A percentile compares a stretch with the other conserved stretches of the same genome.
phyloP scores from a whole-genome alignment of 2,329 filamentous ascomycete species.

The Myriosclerotinia curreyana region DNA sequence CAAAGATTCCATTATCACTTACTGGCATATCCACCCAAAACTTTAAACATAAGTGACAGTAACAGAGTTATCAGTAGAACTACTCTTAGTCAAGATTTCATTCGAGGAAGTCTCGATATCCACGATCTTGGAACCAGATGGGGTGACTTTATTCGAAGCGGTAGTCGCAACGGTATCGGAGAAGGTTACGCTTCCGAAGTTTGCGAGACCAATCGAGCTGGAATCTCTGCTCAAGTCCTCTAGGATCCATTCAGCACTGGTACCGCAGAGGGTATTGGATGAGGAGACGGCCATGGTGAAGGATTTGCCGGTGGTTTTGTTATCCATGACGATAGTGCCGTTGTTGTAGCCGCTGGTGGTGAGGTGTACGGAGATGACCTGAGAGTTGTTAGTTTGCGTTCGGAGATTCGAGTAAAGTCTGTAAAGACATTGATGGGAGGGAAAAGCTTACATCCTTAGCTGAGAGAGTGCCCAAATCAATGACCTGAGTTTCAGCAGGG shows the following conservation, averaged over 20 bases:
- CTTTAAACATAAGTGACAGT: slow-evolving; percentile 7
- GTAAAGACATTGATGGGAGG: no score
- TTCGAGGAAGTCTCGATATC: slow-evolving; percentile 1
- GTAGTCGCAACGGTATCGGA: slow-evolving; percentile 30
- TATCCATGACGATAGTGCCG: slow-evolving; percentile 46
- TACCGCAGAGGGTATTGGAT: slow-evolving; percentile 39
- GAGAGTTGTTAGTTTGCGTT: slow-evolving; percentile 28
- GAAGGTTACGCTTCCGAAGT: slow-evolving; percentile 48
- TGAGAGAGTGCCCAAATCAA: slow-evolving; percentile 43
- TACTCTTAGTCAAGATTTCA: not conserved
- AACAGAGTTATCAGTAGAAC: not conserved
- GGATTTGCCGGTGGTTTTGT: slow-evolving; percentile 45
- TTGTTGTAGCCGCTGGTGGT: not conserved
- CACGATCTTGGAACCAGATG: not conserved
- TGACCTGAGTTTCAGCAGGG: slow-evolving; percentile 53
- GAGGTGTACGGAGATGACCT: slow-evolving; percentile 41
- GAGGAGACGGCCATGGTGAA: slow-evolving; percentile 44
- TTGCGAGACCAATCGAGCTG: slow-evolving; percentile 44
- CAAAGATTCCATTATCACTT: not conserved
- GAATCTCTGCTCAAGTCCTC: slow-evolving; percentile 45
- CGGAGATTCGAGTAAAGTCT: no score
- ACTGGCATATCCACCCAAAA: not conserved
- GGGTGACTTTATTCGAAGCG: not conserved
- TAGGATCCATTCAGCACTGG: slow-evolving; percentile 51
- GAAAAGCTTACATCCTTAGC: slow-evolving; percentile 41